phyloP scores from a whole-genome alignment of 139 green algal species.

The Chlamydomonas asymmetrica region DNA sequence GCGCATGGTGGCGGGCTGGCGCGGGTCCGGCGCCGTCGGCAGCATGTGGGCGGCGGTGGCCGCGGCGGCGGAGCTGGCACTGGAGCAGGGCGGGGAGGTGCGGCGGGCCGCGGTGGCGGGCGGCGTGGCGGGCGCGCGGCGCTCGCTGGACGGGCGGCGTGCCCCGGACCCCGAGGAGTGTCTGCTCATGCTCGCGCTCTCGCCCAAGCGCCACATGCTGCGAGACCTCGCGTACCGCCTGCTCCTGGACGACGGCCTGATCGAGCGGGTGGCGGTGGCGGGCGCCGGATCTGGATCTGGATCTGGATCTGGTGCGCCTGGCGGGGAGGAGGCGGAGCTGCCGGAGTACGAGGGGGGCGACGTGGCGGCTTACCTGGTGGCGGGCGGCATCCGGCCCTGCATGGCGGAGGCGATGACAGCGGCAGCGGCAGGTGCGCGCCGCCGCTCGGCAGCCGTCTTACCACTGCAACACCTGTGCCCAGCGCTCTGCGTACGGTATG shows the following conservation, averaged over 20 bases:
- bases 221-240: constrained; percentile 34
- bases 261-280: constrained; percentile 8
- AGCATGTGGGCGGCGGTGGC: constrained; percentile 10
- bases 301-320: not conserved
- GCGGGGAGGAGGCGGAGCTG: constrained; percentile 7
- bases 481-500: no score
- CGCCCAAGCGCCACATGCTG: constrained; percentile 6
- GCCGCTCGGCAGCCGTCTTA: no score
- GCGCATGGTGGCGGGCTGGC: not conserved
- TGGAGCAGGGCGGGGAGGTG: not conserved
- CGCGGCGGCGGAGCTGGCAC: not conserved
- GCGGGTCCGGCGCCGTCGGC: not conserved
- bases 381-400: constrained; percentile 37
- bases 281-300: not conserved
- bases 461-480: no score
- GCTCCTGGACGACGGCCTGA: constrained; percentile 22
- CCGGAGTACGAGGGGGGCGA: constrained; percentile 42
- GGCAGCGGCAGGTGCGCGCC: no score
- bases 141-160: constrained; percentile 1
- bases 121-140: constrained; percentile 10
- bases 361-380: constrained; percentile 29
- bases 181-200: constrained; percentile 30
- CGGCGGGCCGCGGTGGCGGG: not conserved
- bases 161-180: constrained; percentile 42
- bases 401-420: no score